Percentiles rank a stretch among this genome's conserved stretches.
These are phyloP conservation scores for Dactylellina haptotyla DNA, from an alignment of 2,329 filamentous ascomycete species.

Conservation along the genomic window DNA sequence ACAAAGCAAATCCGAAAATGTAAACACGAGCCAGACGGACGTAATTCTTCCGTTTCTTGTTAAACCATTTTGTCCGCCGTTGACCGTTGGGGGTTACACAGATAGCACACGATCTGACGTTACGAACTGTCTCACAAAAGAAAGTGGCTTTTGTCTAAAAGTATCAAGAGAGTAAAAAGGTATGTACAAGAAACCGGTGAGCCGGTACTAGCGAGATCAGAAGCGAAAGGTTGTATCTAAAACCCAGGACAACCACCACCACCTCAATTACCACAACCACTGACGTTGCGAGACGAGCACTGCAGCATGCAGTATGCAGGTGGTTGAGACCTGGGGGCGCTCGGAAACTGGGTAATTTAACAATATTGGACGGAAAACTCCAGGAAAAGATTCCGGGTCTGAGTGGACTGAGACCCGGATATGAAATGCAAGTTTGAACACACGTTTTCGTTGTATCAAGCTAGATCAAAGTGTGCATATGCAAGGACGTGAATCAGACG, in stretches of 20 bases:
- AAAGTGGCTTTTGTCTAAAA: background rate
- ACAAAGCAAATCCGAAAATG: background rate
- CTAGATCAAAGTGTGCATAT: too few species aligned
- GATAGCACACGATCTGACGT: slow-evolving; percentile 43
- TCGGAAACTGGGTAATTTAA: too few species aligned
- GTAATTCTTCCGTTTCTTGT: background rate
- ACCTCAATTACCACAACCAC: too few species aligned
- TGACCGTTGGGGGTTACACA: slow-evolving; percentile 23
- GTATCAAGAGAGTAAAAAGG: background rate
- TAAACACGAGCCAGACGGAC: slow-evolving; percentile 9
- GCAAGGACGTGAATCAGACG: too few species aligned
- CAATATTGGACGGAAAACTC: too few species aligned
- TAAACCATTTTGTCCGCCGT: background rate
- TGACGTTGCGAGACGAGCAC: too few species aligned
- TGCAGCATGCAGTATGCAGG: too few species aligned
- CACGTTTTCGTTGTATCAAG: too few species aligned
- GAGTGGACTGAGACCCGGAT: too few species aligned
- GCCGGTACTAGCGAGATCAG: slow-evolving; percentile 37
- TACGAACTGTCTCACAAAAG: slow-evolving; percentile 32
- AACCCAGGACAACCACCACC: slow-evolving; percentile 20
- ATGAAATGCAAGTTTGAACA: too few species aligned
- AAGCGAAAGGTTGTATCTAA: slow-evolving; percentile 21
- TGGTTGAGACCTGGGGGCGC: too few species aligned
- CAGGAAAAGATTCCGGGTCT: too few species aligned
- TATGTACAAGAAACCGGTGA: slow-evolving; percentile 12